phyloP scores from a whole-genome alignment of 1,284 basidiomycete species.

The Sporisorium scitamineum region DNA sequence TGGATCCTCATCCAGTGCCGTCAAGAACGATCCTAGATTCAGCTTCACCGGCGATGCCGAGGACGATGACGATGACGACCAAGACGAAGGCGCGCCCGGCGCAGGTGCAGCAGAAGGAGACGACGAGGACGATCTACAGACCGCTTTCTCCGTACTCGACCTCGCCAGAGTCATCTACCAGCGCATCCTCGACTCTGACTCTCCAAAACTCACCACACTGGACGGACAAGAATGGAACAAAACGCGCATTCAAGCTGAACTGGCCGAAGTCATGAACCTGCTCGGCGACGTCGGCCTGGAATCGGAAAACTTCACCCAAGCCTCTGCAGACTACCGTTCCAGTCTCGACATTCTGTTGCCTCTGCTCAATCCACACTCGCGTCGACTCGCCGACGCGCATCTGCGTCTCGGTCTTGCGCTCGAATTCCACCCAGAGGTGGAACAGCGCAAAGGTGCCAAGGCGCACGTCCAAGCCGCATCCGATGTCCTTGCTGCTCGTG shows the following conservation, averaged over 20 bases:
- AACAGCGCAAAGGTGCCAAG: slow-evolving; percentile 47
- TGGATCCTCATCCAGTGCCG: slow-evolving; percentile 21
- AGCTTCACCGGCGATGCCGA: slow-evolving; percentile 63
- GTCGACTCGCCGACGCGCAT: slow-evolving; percentile 65
- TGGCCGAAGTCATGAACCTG: slow-evolving; percentile 67
- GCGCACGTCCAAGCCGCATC: slow-evolving; percentile 57
- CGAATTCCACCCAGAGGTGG: slow-evolving; percentile 63
- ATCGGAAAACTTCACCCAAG: slow-evolving; percentile 67
- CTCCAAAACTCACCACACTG: slow-evolving; percentile 44
- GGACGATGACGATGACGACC: slow-evolving; percentile 56
- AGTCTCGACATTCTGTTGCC: slow-evolving; percentile 55
- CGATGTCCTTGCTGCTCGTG: slow-evolving; percentile 45
- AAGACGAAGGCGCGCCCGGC: slow-evolving; percentile 39
- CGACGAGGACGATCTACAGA: slow-evolving; percentile 64
- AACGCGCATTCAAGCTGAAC: slow-evolving; percentile 49
- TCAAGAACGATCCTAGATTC: slow-evolving; percentile 54
- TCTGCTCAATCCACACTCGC: slow-evolving; percentile 59
- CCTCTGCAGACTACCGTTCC: slow-evolving; percentile 60
- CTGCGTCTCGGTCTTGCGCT: slow-evolving; percentile 66
- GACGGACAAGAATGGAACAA: slow-evolving; percentile 52
- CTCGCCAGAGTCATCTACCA: slow-evolving; percentile 63
- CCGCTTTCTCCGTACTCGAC: slow-evolving; percentile 64
- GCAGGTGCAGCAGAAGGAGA: slow-evolving; percentile 46
- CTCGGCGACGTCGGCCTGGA: slow-evolving; percentile 67
- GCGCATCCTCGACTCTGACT: slow-evolving; percentile 40